A percentile compares a stretch with the other conserved stretches of the same genome.
Evolutionary conservation across 257 asterid genomes (phyloP).

Genomic region (Solanum habrochaites): DNA sequence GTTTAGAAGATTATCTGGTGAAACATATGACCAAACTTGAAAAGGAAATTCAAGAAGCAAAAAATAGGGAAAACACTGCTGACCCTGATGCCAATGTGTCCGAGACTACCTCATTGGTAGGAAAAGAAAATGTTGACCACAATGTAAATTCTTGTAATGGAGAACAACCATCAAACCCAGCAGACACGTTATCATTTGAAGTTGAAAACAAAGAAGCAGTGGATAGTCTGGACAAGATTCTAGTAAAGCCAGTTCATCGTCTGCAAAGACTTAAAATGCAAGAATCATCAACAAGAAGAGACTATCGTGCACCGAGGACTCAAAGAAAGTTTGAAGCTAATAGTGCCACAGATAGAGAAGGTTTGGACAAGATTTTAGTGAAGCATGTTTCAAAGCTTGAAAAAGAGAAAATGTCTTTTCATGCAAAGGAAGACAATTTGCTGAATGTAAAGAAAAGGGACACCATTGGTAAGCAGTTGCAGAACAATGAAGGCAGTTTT

Average conservation of each 20-base stretch:
- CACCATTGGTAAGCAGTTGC: conserved; percentile 5
- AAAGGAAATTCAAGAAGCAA: conserved; percentile 72
- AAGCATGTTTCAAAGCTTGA: conserved; percentile 80
- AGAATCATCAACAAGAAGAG: conserved; percentile 11
- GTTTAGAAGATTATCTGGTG: conserved; percentile 63
- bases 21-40: conserved; percentile 67
- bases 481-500: conserved; percentile 26
- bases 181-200: background rate
- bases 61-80: conserved; percentile 13
- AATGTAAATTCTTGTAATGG: conserved; percentile 13
- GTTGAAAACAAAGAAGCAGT: background rate
- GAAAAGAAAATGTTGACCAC: conserved; percentile 47
- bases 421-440: conserved; percentile 24
- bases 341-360: conserved; percentile 21
- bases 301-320: background rate
- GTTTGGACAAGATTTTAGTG: conserved; percentile 61
- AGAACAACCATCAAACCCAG: background rate
- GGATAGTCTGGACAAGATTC: conserved; percentile 2
- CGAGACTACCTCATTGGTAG: conserved; percentile 3
- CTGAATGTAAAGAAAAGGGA: conserved; percentile 23
- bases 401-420: conserved; percentile 39
- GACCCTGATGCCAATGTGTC: background rate
- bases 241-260: conserved; percentile 4
- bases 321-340: conserved; percentile 10
- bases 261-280: conserved; percentile 8